These are phyloP conservation scores for Ophidiomyces ophidiicola DNA, from an alignment of 2,329 filamentous ascomycete species.

Conservation along the genomic window DNA sequence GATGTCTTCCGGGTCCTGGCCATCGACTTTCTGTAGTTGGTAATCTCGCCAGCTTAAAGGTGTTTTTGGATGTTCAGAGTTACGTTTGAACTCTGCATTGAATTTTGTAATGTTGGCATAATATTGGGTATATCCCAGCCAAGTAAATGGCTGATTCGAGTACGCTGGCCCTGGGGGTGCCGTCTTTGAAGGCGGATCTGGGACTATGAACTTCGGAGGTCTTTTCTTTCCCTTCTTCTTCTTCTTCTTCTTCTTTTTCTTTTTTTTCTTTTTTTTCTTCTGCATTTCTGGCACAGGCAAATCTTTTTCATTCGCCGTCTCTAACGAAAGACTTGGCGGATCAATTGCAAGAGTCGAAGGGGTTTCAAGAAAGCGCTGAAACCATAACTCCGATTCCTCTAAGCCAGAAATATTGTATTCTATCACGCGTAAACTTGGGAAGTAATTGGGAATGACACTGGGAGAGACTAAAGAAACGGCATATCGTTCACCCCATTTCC, in stretches of 20 bases:
- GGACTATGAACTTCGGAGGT: slow-evolving; percentile 52
- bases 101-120: slow-evolving; percentile 86
- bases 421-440: slow-evolving; percentile 76
- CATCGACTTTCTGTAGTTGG: slow-evolving; percentile 41
- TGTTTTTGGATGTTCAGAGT: slow-evolving; percentile 20
- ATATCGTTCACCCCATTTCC: slow-evolving; percentile 73
- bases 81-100: slow-evolving; percentile 51
- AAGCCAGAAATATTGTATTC: slow-evolving; percentile 85
- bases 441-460: slow-evolving; percentile 86
- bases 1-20: slow-evolving; percentile 36
- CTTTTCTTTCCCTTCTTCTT: slow-evolving; percentile 37
- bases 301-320: slow-evolving; percentile 8
- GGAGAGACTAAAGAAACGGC: slow-evolving; percentile 68
- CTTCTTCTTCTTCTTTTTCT: slow-evolving; percentile 36
- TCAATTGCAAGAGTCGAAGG: neutral
- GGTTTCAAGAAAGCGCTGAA: slow-evolving; percentile 11
- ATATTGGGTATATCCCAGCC: slow-evolving; percentile 76
- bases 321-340: neutral
- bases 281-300: neutral
- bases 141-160: slow-evolving; percentile 66
- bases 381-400: slow-evolving; percentile 39
- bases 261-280: slow-evolving; percentile 19
- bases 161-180: slow-evolving; percentile 79
- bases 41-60: slow-evolving; percentile 37
- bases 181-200: slow-evolving; percentile 58